phyloP scores from a whole-genome alignment of 1,284 basidiomycete genomes.

The Filobasidium uniguttulatum region DNA sequence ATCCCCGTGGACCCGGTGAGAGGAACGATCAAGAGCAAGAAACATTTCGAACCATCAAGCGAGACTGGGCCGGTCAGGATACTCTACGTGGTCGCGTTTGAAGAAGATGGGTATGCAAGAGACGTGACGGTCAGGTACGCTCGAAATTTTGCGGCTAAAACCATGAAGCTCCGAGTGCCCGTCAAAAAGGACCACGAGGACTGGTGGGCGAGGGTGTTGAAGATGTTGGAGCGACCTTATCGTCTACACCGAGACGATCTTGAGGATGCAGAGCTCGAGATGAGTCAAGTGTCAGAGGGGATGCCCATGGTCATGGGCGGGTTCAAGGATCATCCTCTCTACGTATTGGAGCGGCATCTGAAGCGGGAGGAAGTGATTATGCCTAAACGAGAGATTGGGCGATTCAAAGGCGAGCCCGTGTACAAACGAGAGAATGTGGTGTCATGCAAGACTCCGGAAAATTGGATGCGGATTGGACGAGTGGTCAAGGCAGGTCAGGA shows the following conservation, averaged over 20 bases:
- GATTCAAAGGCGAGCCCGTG: slow-evolving; percentile 87
- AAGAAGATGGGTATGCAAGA: slow-evolving; percentile 54
- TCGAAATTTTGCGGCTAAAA: slow-evolving; percentile 65
- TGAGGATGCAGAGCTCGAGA: slow-evolving; percentile 84
- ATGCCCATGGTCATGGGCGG: slow-evolving; percentile 84
- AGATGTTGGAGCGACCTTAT: slow-evolving; percentile 55
- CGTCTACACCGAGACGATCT: slow-evolving; percentile 75
- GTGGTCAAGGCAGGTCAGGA: slow-evolving; percentile 59
- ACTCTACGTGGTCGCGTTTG: slow-evolving; percentile 84
- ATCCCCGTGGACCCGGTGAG: slow-evolving; percentile 81
- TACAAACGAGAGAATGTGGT: slow-evolving; percentile 74
- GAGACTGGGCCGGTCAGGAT: slow-evolving; percentile 61
- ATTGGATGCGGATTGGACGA: slow-evolving; percentile 84
- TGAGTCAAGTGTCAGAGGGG: slow-evolving; percentile 64
- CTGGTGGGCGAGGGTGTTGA: slow-evolving; percentile 72
- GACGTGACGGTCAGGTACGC: slow-evolving; percentile 50
- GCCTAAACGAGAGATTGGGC: slow-evolving; percentile 72
- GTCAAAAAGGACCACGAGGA: slow-evolving; percentile 50
- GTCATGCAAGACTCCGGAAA: slow-evolving; percentile 74
- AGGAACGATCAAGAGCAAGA: slow-evolving; percentile 62
- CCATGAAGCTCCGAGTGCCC: slow-evolving; percentile 66
- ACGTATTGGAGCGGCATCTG: slow-evolving; percentile 76
- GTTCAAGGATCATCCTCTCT: slow-evolving; percentile 94
- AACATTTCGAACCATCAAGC: slow-evolving; percentile 61
- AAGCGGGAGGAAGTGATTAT: slow-evolving; percentile 76